Base-by-base conservation (phyloP, 768 basidiomycete genomes). In the Sutorius australiensis region DNA sequence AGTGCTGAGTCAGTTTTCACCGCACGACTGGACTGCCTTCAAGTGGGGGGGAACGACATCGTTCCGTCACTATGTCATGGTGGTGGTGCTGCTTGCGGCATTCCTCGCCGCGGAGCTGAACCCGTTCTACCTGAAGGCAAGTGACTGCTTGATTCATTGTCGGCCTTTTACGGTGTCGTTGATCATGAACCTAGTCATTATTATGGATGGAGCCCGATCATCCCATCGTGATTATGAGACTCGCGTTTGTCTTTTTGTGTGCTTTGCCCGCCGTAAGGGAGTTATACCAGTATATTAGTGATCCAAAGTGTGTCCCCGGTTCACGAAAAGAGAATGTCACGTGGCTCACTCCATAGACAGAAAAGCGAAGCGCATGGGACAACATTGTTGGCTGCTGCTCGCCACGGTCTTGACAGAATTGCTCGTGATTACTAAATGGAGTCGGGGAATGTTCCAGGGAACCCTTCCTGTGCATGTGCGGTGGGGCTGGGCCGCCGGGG, bases 201-300 rank as follows among this genome's bases (percentile, higher is more conserved):
- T 75, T 93, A 34, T 92, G 91, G 90, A 87, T 93, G 85, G 89
- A 92, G 64, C 92, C 91, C 33, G 86, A 90, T 68, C 91, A 93
- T 67, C 91, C 90, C 11, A 82, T 93, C 57, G 77, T 93, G 46
- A 87, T 92, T 53, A 72, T 81, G 56, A 72, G 79, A 32, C 78
- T 93, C 10, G 83, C 81, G 14, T 82, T 82, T 54, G 82, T 93
- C 55, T 93, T 93, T 65, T 73, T 93, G 3, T 93, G 90, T 62
- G 91, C 85, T n/a, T 74, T 93, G 31, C 91, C 91, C 11, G 91
- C 92, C 13, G 88, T 86, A 53, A 75, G 91, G 61, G 91, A 93
- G 73, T 71, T 92, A 27, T 89, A 81, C 67, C 88, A 90, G 65
- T 93, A 92, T 62, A 80, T 89, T 62, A 89, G 86, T 63, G 80